Percentiles rank a stretch among this genome's conserved stretches.
These are phyloP conservation scores for Alternaria gansuensis DNA, from an alignment of 2,329 filamentous ascomycete species.

Conservation along the genomic window DNA sequence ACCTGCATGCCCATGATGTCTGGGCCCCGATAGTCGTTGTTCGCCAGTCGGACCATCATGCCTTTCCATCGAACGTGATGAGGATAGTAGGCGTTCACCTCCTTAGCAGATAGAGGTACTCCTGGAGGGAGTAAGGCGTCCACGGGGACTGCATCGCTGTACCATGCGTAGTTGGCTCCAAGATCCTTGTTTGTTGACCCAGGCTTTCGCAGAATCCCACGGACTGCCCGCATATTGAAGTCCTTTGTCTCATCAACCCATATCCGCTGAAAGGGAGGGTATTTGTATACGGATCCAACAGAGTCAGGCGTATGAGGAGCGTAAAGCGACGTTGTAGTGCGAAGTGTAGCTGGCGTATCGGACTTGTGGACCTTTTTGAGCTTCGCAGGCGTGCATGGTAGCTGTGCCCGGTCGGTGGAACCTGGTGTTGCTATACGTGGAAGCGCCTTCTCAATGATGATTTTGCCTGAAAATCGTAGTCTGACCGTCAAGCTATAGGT, in stretches of 20 bases:
- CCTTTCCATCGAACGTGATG: conserved; percentile 38
- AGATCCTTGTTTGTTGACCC: background rate
- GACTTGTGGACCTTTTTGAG: background rate
- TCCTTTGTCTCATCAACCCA: conserved; percentile 35
- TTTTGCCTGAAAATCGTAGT: conserved; percentile 23
- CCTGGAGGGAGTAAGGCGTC: conserved; percentile 41
- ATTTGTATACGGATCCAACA: background rate
- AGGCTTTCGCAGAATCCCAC: background rate
- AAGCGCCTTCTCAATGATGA: conserved; percentile 12
- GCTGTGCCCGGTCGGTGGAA: background rate
- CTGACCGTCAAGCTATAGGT: conserved; percentile 17
- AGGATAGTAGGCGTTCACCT: conserved; percentile 42
- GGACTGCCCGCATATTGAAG: conserved; percentile 25
- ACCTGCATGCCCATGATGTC: conserved; percentile 38
- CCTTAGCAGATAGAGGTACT: conserved; percentile 36
- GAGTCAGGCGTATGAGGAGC: conserved; percentile 5
- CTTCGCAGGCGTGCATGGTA: background rate
- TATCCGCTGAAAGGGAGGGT: conserved; percentile 22
- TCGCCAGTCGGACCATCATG: conserved; percentile 35
- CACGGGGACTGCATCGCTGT: conserved; percentile 27
- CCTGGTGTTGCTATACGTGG: background rate
- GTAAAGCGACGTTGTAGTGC: conserved; percentile 1
- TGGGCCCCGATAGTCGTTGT: conserved; percentile 32
- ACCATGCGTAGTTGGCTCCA: conserved; percentile 29
- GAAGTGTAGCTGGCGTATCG: background rate